Percentiles rank a stretch among this genome's conserved stretches.
Conservation (phyloP, 768 basidiomycete species). For the Lactarius evosmus region DNA sequence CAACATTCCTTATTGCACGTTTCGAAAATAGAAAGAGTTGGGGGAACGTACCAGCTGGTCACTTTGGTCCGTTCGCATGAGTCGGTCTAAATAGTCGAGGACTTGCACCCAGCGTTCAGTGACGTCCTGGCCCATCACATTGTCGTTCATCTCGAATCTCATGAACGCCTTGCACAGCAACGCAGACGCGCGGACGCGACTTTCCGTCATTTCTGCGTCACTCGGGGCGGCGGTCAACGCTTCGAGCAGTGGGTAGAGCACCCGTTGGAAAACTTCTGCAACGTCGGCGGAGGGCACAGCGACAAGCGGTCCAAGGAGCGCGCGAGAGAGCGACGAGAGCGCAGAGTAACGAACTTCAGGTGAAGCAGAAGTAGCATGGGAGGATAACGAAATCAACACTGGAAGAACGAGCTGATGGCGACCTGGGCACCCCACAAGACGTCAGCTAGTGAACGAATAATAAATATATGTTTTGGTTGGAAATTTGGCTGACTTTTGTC, state of each 20-base stretch:
- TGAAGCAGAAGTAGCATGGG: slow-evolving; percentile 22
- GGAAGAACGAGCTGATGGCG: slow-evolving; percentile 28
- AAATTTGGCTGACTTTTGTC: slow-evolving; percentile 39
- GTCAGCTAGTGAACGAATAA: slow-evolving; percentile 1
- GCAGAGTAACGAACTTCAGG: slow-evolving; percentile 39
- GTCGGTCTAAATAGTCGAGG: slow-evolving; percentile 79
- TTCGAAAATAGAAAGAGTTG: not conserved
- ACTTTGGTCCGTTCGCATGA: slow-evolving; percentile 81
- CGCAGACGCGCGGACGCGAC: slow-evolving; percentile 81
- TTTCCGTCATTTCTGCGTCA: slow-evolving; percentile 85
- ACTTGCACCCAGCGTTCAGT: slow-evolving; percentile 84
- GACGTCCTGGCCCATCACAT: slow-evolving; percentile 52
- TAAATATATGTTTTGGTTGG: not conserved
- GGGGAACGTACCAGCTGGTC: slow-evolving; percentile 74
- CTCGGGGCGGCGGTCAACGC: slow-evolving; percentile 85
- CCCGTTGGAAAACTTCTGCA: slow-evolving; percentile 81
- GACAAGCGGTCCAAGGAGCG: slow-evolving; percentile 27
- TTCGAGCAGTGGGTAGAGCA: slow-evolving; percentile 89
- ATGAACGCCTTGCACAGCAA: slow-evolving; percentile 94
- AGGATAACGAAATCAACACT: slow-evolving; percentile 20
- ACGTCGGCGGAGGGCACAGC: slow-evolving; percentile 53
- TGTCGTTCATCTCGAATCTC: slow-evolving; percentile 81
- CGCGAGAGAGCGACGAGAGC: slow-evolving; percentile 55
- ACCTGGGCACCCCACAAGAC: not conserved
- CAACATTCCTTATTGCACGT: no score